Conservation (phyloP, 2,329 filamentous ascomycete species). For the Blumeriella jaapii region DNA sequence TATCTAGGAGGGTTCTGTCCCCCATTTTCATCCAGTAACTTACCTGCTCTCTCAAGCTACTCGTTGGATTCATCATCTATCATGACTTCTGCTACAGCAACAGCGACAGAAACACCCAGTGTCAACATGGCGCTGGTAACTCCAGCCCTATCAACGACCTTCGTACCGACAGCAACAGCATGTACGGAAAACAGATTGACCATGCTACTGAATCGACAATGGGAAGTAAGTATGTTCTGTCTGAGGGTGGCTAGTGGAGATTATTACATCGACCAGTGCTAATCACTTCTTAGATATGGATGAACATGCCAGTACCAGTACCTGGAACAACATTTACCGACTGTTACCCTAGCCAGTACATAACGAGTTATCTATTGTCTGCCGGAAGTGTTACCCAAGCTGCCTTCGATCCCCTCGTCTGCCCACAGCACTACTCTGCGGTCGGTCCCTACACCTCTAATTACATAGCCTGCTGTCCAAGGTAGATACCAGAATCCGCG, state of each 20-base stretch:
- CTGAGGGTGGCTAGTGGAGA: too few species aligned
- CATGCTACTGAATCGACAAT: constrained; percentile 16
- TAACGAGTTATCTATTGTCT: constrained; percentile 11
- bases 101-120: neutral
- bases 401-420: constrained; percentile 17
- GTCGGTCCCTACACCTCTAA: constrained; percentile 17
- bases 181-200: constrained; percentile 18
- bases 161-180: constrained; percentile 11
- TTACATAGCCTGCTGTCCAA: constrained; percentile 22
- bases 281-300: constrained; percentile 22
- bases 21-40: neutral
- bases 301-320: constrained; percentile 16
- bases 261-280: too few species aligned
- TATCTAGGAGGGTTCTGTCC: too few species aligned
- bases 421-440: constrained; percentile 14
- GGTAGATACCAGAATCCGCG: too few species aligned
- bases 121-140: constrained; percentile 4
- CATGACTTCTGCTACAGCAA: constrained; percentile 1
- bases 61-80: neutral
- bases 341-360: constrained; percentile 19
- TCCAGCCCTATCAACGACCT: constrained; percentile 12
- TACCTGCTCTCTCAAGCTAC: neutral
- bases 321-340: constrained; percentile 15
- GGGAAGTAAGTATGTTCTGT: neutral
- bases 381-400: constrained; percentile 15